A percentile compares a stretch with the other conserved stretches of the same genome.
Evolutionary conservation across 75 land plant species (phyloP).

Genomic region (Pinus tabuliformis): DNA sequence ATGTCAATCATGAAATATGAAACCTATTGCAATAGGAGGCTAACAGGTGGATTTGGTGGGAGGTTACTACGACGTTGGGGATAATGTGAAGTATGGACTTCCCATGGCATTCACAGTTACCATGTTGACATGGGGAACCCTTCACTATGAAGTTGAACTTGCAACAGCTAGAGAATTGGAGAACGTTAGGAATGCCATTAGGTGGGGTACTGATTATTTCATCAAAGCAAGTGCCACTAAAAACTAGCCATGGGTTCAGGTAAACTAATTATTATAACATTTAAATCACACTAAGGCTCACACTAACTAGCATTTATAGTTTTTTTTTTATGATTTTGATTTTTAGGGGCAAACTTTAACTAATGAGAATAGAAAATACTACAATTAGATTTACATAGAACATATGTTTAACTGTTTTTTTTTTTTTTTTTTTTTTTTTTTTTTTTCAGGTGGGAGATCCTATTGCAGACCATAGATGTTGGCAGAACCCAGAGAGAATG

Average conservation of each 20-base stretch:
- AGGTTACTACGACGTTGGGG: constrained; percentile 95
- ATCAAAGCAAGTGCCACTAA: constrained; percentile 44
- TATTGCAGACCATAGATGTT: constrained; percentile 35
- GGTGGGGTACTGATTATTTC: constrained; percentile 94
- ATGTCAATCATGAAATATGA: no score
- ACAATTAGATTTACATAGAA: background rate
- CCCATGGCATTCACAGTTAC: constrained; percentile 97
- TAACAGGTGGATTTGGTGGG: constrained; percentile 66
- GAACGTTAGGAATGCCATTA: constrained; percentile 45
- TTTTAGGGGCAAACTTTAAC: no score
- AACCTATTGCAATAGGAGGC: no score
- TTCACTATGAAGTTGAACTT: constrained; percentile 40
- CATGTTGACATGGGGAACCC: constrained; percentile 68
- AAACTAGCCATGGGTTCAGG: constrained; percentile 42
- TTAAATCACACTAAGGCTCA: no score
- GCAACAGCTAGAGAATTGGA: constrained; percentile 49
- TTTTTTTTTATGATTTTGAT: no score
- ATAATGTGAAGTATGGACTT: constrained; percentile 89
- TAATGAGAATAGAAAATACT: no score
- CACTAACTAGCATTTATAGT: no score
- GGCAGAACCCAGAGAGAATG: constrained; percentile 50
- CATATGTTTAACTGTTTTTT: background rate
- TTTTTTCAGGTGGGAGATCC: constrained; percentile 37
- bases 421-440: no score
- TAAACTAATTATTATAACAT: background rate